Percentiles rank a stretch among this genome's conserved stretches.
These are phyloP conservation scores for Tricholoma bakamatsutake DNA, from an alignment of 768 basidiomycete genomes.

Conservation along the genomic window DNA sequence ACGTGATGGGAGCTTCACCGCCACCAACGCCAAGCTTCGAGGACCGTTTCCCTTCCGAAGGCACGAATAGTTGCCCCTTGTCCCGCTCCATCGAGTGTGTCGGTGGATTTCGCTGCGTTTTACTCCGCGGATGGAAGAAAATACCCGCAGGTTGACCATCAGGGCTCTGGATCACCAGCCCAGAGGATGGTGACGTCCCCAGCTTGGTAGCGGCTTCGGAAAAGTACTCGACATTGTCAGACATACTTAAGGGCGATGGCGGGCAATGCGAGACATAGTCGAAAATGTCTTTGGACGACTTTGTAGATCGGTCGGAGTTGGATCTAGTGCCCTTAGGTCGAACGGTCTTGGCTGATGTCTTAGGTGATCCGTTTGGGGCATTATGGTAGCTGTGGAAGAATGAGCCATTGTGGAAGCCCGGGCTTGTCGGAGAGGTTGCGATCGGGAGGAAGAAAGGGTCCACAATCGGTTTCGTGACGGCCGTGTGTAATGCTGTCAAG, in stretches of 20 bases:
- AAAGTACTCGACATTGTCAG: constrained; percentile 78
- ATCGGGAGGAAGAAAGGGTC: constrained; percentile 95
- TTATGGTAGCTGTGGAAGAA: constrained; percentile 35
- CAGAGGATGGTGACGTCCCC: constrained; percentile 74
- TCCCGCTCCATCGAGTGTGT: constrained; percentile 43
- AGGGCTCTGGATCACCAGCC: constrained; percentile 85
- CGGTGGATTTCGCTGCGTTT: constrained; percentile 28
- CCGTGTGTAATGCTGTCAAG: constrained; percentile 88
- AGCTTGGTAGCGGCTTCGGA: constrained; percentile 61
- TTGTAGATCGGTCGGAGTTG: constrained; percentile 58
- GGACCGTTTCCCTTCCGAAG: constrained; percentile 20
- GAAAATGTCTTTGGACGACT: constrained; percentile 43
- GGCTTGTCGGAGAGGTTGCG: constrained; percentile 83
- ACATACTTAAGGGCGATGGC: constrained; percentile 65
- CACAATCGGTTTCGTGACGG: constrained; percentile 76
- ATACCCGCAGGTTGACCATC: constrained; percentile 95
- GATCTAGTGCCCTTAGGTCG: constrained; percentile 49
- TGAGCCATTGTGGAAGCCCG: constrained; percentile 43
- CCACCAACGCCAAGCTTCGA: constrained; percentile 20
- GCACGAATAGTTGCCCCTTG: constrained; percentile 29
- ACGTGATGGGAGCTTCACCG: constrained; percentile 17
- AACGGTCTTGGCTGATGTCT: constrained; percentile 35
- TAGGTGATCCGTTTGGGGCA: constrained; percentile 23
- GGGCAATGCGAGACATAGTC: constrained; percentile 38
- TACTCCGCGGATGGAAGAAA: constrained; percentile 80